Conservation (phyloP, 129 eudicot species). For the Apium graveolens region DNA sequence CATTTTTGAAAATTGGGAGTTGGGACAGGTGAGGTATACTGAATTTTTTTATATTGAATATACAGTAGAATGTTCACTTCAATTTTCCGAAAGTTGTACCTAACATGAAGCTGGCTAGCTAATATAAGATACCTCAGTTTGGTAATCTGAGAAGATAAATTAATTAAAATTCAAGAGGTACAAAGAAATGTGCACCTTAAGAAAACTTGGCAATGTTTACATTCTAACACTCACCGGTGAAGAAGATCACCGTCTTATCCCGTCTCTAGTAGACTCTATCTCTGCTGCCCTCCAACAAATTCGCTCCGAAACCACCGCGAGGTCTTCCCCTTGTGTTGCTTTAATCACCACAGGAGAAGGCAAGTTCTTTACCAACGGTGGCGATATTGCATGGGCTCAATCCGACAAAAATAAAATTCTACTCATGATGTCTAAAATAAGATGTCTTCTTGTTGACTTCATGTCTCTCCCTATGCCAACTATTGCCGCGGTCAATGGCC, state of each 20-base stretch:
- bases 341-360: conserved; percentile 72
- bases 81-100: too few relatives aligned
- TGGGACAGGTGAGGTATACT: too few relatives aligned
- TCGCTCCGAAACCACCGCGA: conserved; percentile 28
- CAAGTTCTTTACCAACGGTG: conserved; percentile 81
- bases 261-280: conserved; percentile 49
- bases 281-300: conserved; percentile 28
- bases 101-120: too few relatives aligned
- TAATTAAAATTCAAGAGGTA: too few relatives aligned
- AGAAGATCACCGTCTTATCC: conserved; percentile 72
- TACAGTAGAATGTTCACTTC: too few relatives aligned
- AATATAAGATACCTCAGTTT: too few relatives aligned
- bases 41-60: too few relatives aligned
- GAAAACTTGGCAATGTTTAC: conserved; percentile 51
- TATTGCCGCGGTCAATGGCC: conserved; percentile 72
- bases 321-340: conserved; percentile 24
- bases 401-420: conserved; percentile 27
- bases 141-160: too few relatives aligned
- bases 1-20: too few relatives aligned
- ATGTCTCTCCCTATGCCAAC: conserved; percentile 81
- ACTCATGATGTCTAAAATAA: conserved; percentile 43
- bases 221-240: conserved; percentile 65
- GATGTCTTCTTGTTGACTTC: conserved; percentile 33
- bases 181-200: conserved; percentile 46
- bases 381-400: conserved; percentile 55